phyloP scores from a whole-genome alignment of 2,329 filamentous ascomycete species.

The Diplocarpon mali region DNA sequence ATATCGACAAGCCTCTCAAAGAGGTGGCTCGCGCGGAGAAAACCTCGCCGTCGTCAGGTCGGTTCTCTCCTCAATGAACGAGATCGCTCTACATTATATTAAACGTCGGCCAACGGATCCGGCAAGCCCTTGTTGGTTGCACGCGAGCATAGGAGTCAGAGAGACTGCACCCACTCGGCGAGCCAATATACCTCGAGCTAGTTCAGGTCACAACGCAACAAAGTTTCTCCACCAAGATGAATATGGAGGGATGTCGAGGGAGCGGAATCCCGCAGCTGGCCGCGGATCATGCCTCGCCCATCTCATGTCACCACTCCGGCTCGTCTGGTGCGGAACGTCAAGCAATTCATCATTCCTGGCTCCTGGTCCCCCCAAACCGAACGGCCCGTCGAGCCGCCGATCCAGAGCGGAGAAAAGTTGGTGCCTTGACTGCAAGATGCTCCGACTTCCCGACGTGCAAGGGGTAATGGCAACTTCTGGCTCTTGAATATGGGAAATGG shows the following conservation, averaged over 20 bases:
- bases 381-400: conserved; percentile 7
- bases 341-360: background rate
- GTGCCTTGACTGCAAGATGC: background rate
- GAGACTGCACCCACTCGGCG: background rate
- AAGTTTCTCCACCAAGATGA: conserved; percentile 7
- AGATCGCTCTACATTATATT: conserved; percentile 4
- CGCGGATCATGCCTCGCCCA: background rate
- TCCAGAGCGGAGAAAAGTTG: background rate
- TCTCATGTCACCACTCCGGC: conserved; percentile 3
- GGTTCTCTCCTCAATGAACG: conserved; percentile 1
- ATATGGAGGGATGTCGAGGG: background rate
- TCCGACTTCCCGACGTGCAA: background rate
- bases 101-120: conserved; percentile 8
- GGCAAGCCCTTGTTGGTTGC: background rate
- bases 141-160: background rate
- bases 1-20: background rate
- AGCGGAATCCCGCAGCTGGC: background rate
- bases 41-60: background rate
- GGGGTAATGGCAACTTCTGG: background rate
- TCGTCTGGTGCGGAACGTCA: conserved; percentile 5
- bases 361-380: conserved; percentile 1
- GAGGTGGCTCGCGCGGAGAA: conserved; percentile 1
- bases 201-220: conserved; percentile 4
- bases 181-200: conserved; percentile 2
- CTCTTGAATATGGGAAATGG: background rate